A percentile compares a stretch with the other conserved stretches of the same genome.
Evolutionary conservation across 2,329 filamentous ascomycete species (phyloP).

Genomic region (Drechslerella coelobrocha): DNA sequence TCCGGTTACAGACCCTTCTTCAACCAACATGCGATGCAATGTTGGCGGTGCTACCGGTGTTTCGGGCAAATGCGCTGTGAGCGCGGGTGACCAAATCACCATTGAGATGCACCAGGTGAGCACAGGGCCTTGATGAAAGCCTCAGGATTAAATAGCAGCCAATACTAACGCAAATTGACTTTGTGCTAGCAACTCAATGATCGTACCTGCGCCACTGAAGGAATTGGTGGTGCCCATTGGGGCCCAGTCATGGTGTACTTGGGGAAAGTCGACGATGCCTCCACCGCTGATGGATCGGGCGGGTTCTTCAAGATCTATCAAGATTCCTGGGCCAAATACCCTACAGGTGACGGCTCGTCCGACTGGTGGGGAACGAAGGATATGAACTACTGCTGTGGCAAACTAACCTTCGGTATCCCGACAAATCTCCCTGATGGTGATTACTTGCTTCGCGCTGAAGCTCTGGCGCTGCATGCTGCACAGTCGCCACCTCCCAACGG

Average conservation of each 20-base stretch:
- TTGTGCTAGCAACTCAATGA: slow-evolving; percentile 60
- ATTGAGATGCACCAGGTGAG: slow-evolving; percentile 65
- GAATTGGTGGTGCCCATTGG: slow-evolving; percentile 65
- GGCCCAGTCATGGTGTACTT: slow-evolving; percentile 66
- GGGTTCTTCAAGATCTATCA: slow-evolving; percentile 66
- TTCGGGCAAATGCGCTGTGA: slow-evolving; percentile 61
- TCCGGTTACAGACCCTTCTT: slow-evolving; percentile 60
- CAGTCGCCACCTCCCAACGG: slow-evolving; percentile 24
- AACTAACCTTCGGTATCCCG: slow-evolving; percentile 60
- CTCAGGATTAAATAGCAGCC: not conserved
- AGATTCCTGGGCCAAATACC: slow-evolving; percentile 54
- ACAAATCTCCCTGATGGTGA: slow-evolving; percentile 64
- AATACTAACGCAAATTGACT: not conserved
- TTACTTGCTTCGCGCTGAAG: slow-evolving; percentile 66
- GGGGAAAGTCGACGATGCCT: slow-evolving; percentile 62
- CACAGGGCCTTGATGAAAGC: too few species aligned
- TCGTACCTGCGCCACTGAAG: slow-evolving; percentile 61
- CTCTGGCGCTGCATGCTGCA: slow-evolving; percentile 65
- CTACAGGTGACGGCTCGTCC: slow-evolving; percentile 59
- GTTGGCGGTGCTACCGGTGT: slow-evolving; percentile 57
- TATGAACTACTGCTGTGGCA: slow-evolving; percentile 60
- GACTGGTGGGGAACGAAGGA: slow-evolving; percentile 63
- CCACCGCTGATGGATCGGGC: slow-evolving; percentile 60
- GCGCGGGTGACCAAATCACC: slow-evolving; percentile 61
- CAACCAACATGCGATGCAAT: slow-evolving; percentile 63